Evolutionary conservation across 1,284 basidiomycete genomes (phyloP), one percentile per base, ranked within the genome.

Genomic region (Tausonia pullulans): DNA sequence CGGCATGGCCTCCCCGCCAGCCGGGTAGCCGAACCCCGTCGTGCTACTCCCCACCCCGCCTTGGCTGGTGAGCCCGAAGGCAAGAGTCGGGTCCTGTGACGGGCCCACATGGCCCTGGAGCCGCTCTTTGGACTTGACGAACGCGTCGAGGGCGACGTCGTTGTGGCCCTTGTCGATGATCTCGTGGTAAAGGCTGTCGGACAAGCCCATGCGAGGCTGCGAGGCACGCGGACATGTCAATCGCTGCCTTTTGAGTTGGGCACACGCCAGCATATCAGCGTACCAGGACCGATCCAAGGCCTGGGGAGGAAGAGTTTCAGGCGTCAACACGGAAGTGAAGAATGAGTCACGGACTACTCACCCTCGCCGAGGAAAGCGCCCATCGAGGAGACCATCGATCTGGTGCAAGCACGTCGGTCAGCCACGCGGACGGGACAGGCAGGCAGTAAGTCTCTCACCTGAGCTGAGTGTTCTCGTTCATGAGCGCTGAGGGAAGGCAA

Each of bases 111-210:
- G 27, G 3, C 58, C 59, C 45, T 64, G 63, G 7, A 64, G 46
- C 7, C 52, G 51, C 43, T 64, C 63, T 49, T 64, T 64, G 16
- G 63, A 64, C 52, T 60, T 60, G 59, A 64, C 56, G 53, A 60
- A 64, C 39, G 63, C 63, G 58, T 64, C 63, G 13, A 64, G 51
- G 13, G 63, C 63, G 16, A 58, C 60, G 14, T 64, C 56, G 13
- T 58, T 49, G 48, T 63, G 48, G n/a, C 55, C 16, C 63, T 55
- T 53, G 45, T 40, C 56, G 51, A 64, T 60, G 52, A 64, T 60
- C 59, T 59, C 63, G 27, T 64, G 51, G 52, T 45, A 64, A 39
- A 64, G 56, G 16, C 60, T 58, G 5, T 58, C 27, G 2, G 63
- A 60, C 52, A 64, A 40, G 2, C 63, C 63, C 40, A 64, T 59